Base-by-base conservation (phyloP, 2,329 filamentous ascomycete species). In the Sporothrix pallida region DNA sequence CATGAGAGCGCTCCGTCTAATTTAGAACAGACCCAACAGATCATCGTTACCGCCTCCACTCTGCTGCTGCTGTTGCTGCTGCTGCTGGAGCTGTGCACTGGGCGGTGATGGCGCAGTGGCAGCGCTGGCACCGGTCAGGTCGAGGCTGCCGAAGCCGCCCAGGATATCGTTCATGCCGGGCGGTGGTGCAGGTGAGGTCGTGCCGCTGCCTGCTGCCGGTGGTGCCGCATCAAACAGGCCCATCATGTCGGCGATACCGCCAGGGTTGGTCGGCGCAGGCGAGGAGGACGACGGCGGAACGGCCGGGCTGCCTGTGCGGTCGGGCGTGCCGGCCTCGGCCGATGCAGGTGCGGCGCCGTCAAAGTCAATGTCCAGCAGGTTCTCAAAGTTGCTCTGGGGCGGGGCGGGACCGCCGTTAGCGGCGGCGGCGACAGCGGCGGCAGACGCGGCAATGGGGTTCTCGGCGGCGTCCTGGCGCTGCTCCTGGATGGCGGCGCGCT, bases 401-500 rank as follows among this genome's bases (percentile, higher is more conserved):
- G 79, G 77, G 2, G 79, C 82, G 44, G 88, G 83, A 72, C 87
- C 87, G 73, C 90, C 73, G 5, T 48, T 90, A 0, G 90, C 90
- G 0, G 90, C 88, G 3, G 90, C 90, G 0, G 88, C 88, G 0
- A 90, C 91, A 0, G 91, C 91, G 0, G 90, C 91, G 0, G 93
- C 93, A 0, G 93, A 92, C 0, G 94, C 95, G 0, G 95, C 95
- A 78, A 98, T 93, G 0, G 96, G 95, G 81, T 98, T 98, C 78
- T 98, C 96, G 75, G 91, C 92, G 0, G 93, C 93, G 78, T 98
- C 94, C 83, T 98, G 91, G 76, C 93, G 89, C 85, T 97, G 94
- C 84, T 99, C 96, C 85, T 97, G 95, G 80, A 99, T 97, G 75
- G 96, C 96, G 70, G 95, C 95, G 77, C 92, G 92, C 83, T 98